phyloP scores from a whole-genome alignment of 1,284 basidiomycete genomes.

The Mycena sp. region DNA sequence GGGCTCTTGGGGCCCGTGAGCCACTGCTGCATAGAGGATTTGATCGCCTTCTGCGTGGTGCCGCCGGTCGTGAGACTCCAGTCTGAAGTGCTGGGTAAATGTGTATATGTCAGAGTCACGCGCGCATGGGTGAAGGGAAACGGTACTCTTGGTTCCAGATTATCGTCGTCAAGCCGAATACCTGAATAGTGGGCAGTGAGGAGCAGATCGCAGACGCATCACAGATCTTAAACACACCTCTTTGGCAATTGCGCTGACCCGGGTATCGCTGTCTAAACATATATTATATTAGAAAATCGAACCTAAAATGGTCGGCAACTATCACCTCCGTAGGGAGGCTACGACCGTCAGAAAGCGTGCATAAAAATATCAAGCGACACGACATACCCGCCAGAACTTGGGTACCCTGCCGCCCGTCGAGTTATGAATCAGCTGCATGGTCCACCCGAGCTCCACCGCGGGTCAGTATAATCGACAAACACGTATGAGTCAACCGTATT shows the following conservation, averaged over 20 bases:
- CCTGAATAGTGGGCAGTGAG: constrained; percentile 39
- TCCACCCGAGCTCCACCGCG: constrained; percentile 74
- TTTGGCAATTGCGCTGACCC: constrained; percentile 77
- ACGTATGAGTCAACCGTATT: background rate
- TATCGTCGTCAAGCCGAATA: constrained; percentile 72
- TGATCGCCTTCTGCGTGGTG: constrained; percentile 55
- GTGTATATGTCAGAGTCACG: background rate
- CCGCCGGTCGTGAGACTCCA: constrained; percentile 62
- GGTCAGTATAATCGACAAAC: background rate
- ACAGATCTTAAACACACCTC: constrained; percentile 41
- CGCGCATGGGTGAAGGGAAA: background rate
- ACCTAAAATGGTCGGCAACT: background rate
- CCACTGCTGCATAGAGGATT: constrained; percentile 61
- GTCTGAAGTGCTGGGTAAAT: constrained; percentile 64
- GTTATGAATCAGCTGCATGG: constrained; percentile 84
- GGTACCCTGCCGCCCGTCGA: constrained; percentile 80
- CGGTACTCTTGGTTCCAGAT: constrained; percentile 78
- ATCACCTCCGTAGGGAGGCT: constrained; percentile 22
- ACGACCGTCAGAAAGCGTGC: background rate
- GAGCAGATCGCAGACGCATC: background rate
- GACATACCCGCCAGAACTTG: constrained; percentile 67
- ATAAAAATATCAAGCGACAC: background rate
- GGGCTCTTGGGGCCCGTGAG: constrained; percentile 71
- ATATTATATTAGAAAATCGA: background rate
- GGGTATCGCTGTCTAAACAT: constrained; percentile 54